phyloP scores from a whole-genome alignment of 352 stramenopile genomes.

The Pythium coloratum region DNA sequence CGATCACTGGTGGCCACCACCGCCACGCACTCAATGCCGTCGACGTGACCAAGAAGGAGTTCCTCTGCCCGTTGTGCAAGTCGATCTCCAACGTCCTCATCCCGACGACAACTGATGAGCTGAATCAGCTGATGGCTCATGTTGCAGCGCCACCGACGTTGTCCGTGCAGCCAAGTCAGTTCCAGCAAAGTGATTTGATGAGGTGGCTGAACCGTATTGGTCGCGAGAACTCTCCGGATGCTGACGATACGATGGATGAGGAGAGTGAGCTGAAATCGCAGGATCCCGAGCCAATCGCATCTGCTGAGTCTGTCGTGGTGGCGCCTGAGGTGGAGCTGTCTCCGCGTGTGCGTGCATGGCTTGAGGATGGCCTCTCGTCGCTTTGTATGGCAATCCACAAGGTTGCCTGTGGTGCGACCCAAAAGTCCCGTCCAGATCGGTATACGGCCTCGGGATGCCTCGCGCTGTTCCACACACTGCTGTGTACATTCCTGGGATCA shows the following conservation, averaged over 20 bases:
- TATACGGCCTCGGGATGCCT: constrained; percentile 78
- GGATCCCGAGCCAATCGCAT: constrained; percentile 6
- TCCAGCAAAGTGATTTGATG: constrained; percentile 33
- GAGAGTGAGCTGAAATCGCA: constrained; percentile 22
- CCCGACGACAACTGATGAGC: constrained; percentile 68
- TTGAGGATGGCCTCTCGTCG: constrained; percentile 68
- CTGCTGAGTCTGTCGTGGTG: background rate
- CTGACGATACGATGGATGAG: constrained; percentile 21
- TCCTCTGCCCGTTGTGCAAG: constrained; percentile 97
- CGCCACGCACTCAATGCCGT: constrained; percentile 92
- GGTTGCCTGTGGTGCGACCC: constrained; percentile 77
- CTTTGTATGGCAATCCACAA: constrained; percentile 87
- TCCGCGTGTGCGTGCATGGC: constrained; percentile 46
- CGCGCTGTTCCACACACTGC: constrained; percentile 76
- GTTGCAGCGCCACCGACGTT: background rate
- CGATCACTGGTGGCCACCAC: constrained; percentile 92
- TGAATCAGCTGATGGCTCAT: constrained; percentile 36
- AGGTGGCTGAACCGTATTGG: constrained; percentile 44
- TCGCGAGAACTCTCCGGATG: constrained; percentile 9
- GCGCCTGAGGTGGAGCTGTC: constrained; percentile 7
- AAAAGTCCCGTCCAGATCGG: constrained; percentile 79
- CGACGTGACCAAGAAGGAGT: constrained; percentile 96
- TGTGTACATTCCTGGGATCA: constrained; percentile 73
- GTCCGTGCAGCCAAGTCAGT: background rate
- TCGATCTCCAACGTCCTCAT: constrained; percentile 97